A percentile compares a stretch with the other conserved stretches of the same genome.
Conservation (phyloP, 805 yeast genomes). For the Starmerella davenportii region DNA sequence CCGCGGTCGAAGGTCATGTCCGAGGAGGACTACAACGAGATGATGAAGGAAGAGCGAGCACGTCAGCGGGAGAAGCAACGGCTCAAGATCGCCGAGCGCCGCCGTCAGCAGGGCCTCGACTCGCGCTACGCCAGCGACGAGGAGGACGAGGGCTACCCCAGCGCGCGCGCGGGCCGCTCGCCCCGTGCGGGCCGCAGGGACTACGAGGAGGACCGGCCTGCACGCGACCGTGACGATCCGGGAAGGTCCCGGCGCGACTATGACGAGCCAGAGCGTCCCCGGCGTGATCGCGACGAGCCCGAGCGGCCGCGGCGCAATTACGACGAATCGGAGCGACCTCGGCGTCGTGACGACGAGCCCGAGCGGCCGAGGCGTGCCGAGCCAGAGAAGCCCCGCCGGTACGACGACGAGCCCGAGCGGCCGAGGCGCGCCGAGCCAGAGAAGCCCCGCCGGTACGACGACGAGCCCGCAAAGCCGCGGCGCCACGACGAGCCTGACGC, state of each 20-base stretch:
- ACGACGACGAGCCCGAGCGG: background rate
- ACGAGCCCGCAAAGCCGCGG: background rate
- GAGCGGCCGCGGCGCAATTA: background rate
- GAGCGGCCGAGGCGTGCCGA: background rate
- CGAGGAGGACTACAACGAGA: background rate
- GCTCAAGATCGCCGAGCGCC: background rate
- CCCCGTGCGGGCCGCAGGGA: background rate
- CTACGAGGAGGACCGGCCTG: background rate
- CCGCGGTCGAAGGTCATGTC: background rate
- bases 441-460: slow-evolving; percentile 1
- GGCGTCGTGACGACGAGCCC: background rate
- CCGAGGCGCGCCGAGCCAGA: slow-evolving; percentile 1
- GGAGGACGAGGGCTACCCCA: slow-evolving; percentile 1
- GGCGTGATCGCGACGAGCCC: background rate
- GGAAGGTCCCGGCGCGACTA: background rate
- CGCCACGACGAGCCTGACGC: background rate
- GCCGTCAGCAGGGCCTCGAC: background rate
- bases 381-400: background rate
- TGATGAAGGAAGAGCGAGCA: background rate
- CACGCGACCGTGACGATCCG: background rate
- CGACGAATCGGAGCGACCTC: background rate
- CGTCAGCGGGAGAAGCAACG: background rate
- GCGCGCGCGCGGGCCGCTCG: background rate
- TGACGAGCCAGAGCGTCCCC: slow-evolving; percentile 1
- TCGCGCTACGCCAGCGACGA: background rate